Evolutionary conservation across 805 yeast species (phyloP).

Genomic region (Yarrowia bubula): DNA sequence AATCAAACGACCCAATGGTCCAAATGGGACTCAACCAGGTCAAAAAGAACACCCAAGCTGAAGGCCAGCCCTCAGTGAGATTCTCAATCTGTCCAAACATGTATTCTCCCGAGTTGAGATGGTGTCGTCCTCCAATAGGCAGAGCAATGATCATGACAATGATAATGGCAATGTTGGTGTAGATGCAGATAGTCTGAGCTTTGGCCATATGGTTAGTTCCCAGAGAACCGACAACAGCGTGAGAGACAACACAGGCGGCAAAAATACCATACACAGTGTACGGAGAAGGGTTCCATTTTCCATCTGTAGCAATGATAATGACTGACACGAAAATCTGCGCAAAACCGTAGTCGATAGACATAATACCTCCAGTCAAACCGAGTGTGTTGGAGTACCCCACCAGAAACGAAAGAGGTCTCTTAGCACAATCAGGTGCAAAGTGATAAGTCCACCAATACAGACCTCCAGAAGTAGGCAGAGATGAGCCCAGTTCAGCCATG

Average conservation of each 20-base stretch:
- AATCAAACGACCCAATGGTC: constrained; percentile 71
- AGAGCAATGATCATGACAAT: constrained; percentile 43
- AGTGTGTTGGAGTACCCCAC: constrained; percentile 68
- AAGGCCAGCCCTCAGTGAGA: constrained; percentile 51
- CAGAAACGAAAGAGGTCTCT: constrained; percentile 54
- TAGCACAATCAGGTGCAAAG: constrained; percentile 57
- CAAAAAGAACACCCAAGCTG: constrained; percentile 55
- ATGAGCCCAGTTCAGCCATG: constrained; percentile 64
- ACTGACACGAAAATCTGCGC: constrained; percentile 53
- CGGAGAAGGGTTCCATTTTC: constrained; percentile 52
- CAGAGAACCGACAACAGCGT: constrained; percentile 52
- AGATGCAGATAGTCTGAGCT: constrained; percentile 59
- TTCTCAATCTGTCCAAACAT: constrained; percentile 57
- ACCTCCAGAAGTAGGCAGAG: constrained; percentile 76
- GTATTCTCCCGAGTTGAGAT: constrained; percentile 50
- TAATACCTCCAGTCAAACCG: constrained; percentile 63
- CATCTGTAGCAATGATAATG: constrained; percentile 47
- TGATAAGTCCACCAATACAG: constrained; percentile 66
- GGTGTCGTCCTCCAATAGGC: constrained; percentile 32
- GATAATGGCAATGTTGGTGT: constrained; percentile 52
- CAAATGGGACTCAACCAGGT: constrained; percentile 68
- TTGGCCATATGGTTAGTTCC: constrained; percentile 58
- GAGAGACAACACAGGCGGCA: constrained; percentile 57
- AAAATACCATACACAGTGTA: constrained; percentile 63
- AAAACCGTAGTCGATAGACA: constrained; percentile 69